A percentile compares a stretch with the other conserved stretches of the same genome.
Conservation (phyloP, 2,329 filamentous ascomycete genomes). For the Botrytis aclada region DNA sequence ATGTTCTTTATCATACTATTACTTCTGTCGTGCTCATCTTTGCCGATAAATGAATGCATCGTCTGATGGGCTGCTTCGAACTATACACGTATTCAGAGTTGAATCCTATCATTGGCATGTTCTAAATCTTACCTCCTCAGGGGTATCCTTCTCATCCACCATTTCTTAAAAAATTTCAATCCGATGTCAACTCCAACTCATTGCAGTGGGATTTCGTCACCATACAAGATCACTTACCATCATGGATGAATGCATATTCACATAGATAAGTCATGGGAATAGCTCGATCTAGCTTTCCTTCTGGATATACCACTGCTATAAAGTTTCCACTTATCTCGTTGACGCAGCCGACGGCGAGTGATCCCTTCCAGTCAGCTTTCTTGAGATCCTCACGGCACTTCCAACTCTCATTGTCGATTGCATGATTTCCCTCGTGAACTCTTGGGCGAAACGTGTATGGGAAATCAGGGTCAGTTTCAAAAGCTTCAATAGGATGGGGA, state of each 20-base stretch:
- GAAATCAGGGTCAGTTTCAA: background rate
- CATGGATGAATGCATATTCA: background rate
- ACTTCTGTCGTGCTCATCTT: background rate
- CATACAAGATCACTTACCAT: background rate
- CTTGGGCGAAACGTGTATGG: background rate
- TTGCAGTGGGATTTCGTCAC: background rate
- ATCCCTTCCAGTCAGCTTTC: background rate
- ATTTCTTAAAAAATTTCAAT: background rate
- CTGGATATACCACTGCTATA: fast-evolving
- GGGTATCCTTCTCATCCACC: background rate
- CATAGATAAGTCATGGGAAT: background rate
- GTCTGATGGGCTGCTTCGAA: background rate
- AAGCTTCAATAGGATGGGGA: background rate
- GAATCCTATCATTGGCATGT: background rate
- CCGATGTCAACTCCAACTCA: background rate
- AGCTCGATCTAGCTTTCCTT: background rate
- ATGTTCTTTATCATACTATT: background rate
- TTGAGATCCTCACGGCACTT: background rate
- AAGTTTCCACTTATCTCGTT: background rate
- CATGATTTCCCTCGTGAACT: background rate
- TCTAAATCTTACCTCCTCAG: background rate
- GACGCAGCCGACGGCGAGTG: background rate
- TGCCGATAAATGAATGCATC: background rate
- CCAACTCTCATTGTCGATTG: background rate
- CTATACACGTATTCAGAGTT: background rate